Base-by-base conservation (phyloP, 1,139 yeast species). In the Pichia sp. region DNA sequence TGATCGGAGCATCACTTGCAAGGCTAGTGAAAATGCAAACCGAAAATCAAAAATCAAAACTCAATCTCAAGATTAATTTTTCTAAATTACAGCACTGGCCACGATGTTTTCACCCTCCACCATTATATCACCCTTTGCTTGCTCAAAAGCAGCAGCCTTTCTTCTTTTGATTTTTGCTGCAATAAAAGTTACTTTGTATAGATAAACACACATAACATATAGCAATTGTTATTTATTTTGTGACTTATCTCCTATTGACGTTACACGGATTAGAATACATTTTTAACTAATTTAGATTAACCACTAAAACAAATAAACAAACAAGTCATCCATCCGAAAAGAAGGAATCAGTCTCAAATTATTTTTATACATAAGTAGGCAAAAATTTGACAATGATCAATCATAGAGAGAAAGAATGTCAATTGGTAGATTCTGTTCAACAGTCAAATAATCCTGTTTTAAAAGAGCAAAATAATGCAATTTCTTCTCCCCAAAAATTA, bases 401-500 rank as follows among this genome's bases (percentile, higher is more conserved):
- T 11, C 6, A 32, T 18, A 32, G 22, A 32, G 15, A 16, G 6
- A 35, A 35, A 13, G 25, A 22, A 13, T 9, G 7, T 7, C 38
- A 24, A 35, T 13, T 13, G 25, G 18, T 35, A 6, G 12, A 22
- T 15, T n/a, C 18, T 23, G 2, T 15, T 22, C 26, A 15, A 36
- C 25, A 7, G 8, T n/a, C 35, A 22, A 23, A 30, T 26, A 15
- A 16, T 13, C 13, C 29, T 20, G 13, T 23, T 8, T 13, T 38
- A 22, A 7, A 30, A 3, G 34, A 20, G 7, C 20, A 29, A 9
- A 25, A 27, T 13, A 24, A 23, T 25, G 42, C 38, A 12, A 30
- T 22, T 16, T 15, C 25, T 18, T 50, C 53, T 3, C 47, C 53
- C 4, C 49, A 48, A n/a, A 50, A 45, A 35, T 15, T 42, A 15